phyloP scores from a whole-genome alignment of 805 yeast genomes.

The Huiozyma sinensis region DNA sequence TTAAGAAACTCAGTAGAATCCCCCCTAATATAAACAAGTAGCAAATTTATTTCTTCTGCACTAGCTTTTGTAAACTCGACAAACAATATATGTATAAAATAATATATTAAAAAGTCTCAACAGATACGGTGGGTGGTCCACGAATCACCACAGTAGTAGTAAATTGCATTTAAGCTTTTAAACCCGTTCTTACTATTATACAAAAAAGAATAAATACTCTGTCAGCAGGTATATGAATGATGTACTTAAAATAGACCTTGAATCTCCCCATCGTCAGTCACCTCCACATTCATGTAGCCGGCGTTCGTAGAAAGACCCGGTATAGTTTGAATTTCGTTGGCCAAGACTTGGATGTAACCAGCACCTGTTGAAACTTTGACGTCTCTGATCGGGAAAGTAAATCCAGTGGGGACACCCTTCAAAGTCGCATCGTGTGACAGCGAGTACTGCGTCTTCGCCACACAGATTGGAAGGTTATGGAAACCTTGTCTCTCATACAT shows the following conservation, averaged over 20 bases:
- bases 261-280: slow-evolving; percentile 78
- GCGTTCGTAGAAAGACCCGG: slow-evolving; percentile 95
- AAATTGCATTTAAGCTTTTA: not conserved
- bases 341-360: slow-evolving; percentile 90
- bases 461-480: slow-evolving; percentile 84
- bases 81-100: no score
- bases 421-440: slow-evolving; percentile 86
- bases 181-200: not conserved
- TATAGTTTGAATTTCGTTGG: slow-evolving; percentile 93
- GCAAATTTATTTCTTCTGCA: no score
- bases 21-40: no score
- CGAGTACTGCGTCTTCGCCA: slow-evolving; percentile 96
- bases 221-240: not conserved
- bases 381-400: slow-evolving; percentile 88
- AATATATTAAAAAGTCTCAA: no score
- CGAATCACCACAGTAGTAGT: no score
- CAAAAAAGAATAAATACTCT: not conserved
- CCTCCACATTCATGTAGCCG: slow-evolving; percentile 96
- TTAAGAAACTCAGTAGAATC: slow-evolving; percentile 39
- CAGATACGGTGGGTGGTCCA: no score
- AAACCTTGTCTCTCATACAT: slow-evolving; percentile 80
- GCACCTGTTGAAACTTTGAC: slow-evolving; percentile 94
- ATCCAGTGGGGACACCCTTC: slow-evolving; percentile 92
- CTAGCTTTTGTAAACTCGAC: no score
- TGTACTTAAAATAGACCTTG: slow-evolving; percentile 68